Conservation (phyloP, 805 yeast genomes). For the Candida pini region DNA sequence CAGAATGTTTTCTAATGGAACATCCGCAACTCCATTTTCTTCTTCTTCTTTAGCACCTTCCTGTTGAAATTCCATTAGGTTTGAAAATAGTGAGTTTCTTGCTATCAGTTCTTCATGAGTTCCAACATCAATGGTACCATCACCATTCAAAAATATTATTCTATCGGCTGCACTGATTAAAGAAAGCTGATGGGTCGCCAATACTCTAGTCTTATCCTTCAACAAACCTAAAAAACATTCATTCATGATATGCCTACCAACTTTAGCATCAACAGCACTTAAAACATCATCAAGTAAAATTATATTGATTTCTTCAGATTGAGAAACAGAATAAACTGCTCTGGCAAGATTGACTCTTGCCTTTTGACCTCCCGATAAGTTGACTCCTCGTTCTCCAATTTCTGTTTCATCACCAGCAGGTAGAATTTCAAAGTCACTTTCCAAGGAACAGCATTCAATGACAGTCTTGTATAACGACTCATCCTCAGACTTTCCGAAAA, state of each 20-base stretch:
- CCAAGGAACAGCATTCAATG: conserved; percentile 59
- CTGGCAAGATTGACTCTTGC: conserved; percentile 69
- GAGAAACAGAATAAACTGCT: conserved; percentile 48
- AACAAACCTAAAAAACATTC: conserved; percentile 60
- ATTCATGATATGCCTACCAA: conserved; percentile 49
- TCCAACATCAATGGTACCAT: conserved; percentile 57
- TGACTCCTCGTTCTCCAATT: conserved; percentile 83
- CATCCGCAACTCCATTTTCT: conserved; percentile 21
- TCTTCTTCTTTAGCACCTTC: conserved; percentile 28
- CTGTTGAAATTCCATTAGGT: conserved; percentile 35
- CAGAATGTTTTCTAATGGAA: conserved; percentile 7
- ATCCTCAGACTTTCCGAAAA: conserved; percentile 53
- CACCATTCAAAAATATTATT: conserved; percentile 62
- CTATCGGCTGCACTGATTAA: conserved; percentile 65
- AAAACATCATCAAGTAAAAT: conserved; percentile 59
- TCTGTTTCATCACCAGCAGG: conserved; percentile 76
- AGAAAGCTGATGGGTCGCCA: conserved; percentile 82
- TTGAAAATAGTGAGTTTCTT: conserved; percentile 31
- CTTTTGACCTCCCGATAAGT: conserved; percentile 84
- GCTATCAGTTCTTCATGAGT: conserved; percentile 46
- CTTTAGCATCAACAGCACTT: conserved; percentile 72
- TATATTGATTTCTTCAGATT: conserved; percentile 39
- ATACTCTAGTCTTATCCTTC: conserved; percentile 54
- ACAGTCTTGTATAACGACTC: conserved; percentile 45
- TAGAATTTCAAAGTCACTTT: conserved; percentile 57